These are phyloP conservation scores for Rutstroemia sydowiana DNA, from an alignment of 2,329 filamentous ascomycete species.

Conservation along the genomic window DNA sequence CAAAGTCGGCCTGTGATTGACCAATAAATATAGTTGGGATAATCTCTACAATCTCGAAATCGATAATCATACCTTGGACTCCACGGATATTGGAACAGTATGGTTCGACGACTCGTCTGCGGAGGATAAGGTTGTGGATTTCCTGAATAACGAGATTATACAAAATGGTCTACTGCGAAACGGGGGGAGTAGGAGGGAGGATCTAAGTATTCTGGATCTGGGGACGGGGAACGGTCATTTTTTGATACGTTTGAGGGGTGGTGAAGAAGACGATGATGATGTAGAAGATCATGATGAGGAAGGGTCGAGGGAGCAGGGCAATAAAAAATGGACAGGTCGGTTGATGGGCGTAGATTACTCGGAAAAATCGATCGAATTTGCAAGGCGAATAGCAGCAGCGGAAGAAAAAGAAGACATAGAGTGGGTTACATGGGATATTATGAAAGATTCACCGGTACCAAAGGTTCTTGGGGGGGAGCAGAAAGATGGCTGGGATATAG, in stretches of 20 bases:
- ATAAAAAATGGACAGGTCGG: constrained; percentile 47
- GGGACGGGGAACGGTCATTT: constrained; percentile 93
- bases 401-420: constrained; percentile 21
- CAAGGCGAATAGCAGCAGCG: constrained; percentile 48
- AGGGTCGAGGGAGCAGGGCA: constrained; percentile 14
- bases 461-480: constrained; percentile 15
- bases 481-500: constrained; percentile 66
- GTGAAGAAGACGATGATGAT: constrained; percentile 18
- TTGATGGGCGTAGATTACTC: constrained; percentile 91
- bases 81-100: constrained; percentile 75
- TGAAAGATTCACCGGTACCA: constrained; percentile 35
- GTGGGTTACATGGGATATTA: constrained; percentile 47
- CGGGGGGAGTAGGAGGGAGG: constrained; percentile 12
- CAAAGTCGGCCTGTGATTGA: background rate
- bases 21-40: constrained; percentile 56
- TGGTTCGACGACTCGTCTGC: constrained; percentile 96
- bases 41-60: constrained; percentile 65
- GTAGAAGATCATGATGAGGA: constrained; percentile 41
- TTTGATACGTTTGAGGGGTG: constrained; percentile 68
- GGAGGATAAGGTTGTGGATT: constrained; percentile 68
- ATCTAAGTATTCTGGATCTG: constrained; percentile 69
- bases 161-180: constrained; percentile 13
- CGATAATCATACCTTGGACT: constrained; percentile 62
- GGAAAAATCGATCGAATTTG: constrained; percentile 64
- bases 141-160: constrained; percentile 36